These are phyloP conservation scores for Berberis thunbergii DNA, from an alignment of 164 flowering plant species.

Conservation along the genomic window DNA sequence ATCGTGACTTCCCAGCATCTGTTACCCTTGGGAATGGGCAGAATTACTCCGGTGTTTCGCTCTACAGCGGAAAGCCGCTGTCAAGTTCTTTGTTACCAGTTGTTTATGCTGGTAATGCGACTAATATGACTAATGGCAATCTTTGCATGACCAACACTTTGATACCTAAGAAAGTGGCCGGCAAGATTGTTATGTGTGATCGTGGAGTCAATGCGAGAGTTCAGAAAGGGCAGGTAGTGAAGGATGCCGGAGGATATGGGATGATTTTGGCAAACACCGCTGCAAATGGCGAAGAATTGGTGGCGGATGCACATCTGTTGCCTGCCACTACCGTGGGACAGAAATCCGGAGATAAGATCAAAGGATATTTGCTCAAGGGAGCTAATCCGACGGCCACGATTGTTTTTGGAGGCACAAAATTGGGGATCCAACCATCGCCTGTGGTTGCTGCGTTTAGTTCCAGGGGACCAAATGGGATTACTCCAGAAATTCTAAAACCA, in stretches of 20 bases:
- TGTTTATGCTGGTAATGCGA: conserved; percentile 53
- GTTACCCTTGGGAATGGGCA: conserved; percentile 55
- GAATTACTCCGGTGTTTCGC: conserved; percentile 55
- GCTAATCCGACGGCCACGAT: conserved; percentile 53
- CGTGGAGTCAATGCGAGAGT: conserved; percentile 55
- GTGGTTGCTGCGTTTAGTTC: conserved; percentile 75
- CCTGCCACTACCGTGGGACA: conserved; percentile 59
- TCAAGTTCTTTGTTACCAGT: conserved; percentile 29
- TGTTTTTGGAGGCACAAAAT: conserved; percentile 37
- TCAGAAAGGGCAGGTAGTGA: conserved; percentile 59
- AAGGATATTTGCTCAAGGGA: conserved; percentile 38
- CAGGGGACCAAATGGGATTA: conserved; percentile 63
- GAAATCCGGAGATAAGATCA: conserved; percentile 42
- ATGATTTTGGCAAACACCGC: conserved; percentile 73
- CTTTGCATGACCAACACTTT: conserved; percentile 53
- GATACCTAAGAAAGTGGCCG: conserved; percentile 46
- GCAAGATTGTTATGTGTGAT: conserved; percentile 82
- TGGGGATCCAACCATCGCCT: conserved; percentile 69
- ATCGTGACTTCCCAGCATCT: conserved; percentile 79
- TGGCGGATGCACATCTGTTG: conserved; percentile 73
- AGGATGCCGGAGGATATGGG: conserved; percentile 78
- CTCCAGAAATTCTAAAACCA: conserved; percentile 69
- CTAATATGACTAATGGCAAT: conserved; percentile 33
- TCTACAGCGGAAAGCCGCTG: conserved; percentile 47
- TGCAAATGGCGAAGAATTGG: conserved; percentile 55